Conservation (phyloP, 1,284 basidiomycete species). For the Tremellales sp. region DNA sequence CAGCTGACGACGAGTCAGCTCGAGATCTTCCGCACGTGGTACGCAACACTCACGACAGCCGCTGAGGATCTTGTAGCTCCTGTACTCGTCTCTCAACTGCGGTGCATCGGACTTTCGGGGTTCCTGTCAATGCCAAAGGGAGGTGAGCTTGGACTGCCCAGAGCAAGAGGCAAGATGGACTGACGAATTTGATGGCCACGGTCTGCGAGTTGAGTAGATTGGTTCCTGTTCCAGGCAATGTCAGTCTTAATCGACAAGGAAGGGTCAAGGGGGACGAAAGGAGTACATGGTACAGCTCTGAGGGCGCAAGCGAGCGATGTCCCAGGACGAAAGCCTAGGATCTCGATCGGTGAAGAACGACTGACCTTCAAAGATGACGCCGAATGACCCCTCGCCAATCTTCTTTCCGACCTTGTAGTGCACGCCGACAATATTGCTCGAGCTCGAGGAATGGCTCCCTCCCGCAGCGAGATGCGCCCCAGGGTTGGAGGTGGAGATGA, state of each 20-base stretch:
- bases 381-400: constrained; percentile 77
- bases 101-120: constrained; percentile 94
- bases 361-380: constrained; percentile 92
- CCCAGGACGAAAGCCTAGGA: no score
- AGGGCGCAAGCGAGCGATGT: no score
- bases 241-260: neutral
- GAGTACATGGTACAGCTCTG: no score
- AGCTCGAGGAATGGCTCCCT: constrained; percentile 41
- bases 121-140: constrained; percentile 58
- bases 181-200: constrained; percentile 95
- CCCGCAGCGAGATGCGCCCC: constrained; percentile 38
- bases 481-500: constrained; percentile 47
- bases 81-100: constrained; percentile 92
- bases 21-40: no score
- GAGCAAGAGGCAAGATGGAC: constrained; percentile 40
- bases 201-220: constrained; percentile 93
- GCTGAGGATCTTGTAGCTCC: constrained; percentile 90
- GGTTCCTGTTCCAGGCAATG: constrained; percentile 58
- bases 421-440: constrained; percentile 53
- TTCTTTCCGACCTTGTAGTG: constrained; percentile 61
- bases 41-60: constrained; percentile 72
- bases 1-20: constrained; percentile 54
- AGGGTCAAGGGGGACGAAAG: neutral
- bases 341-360: constrained; percentile 6
- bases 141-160: neutral